Base-by-base conservation (phyloP, 169 alveolate species). In the Eimeria tenella region DNA sequence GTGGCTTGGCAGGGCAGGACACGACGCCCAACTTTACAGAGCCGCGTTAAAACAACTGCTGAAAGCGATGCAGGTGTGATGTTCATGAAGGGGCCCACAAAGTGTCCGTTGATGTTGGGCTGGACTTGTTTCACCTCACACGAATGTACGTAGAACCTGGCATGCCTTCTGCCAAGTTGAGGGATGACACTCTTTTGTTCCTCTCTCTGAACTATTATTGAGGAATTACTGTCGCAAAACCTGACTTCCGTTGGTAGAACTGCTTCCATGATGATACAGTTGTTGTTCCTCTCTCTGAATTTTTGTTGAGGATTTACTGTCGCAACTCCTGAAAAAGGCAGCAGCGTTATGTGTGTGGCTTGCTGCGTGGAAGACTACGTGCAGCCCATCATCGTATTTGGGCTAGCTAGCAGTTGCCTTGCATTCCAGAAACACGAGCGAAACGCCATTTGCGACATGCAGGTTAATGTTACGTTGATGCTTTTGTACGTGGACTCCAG, bases 41-140 rank as follows among this genome's bases (percentile, higher is more conserved):
- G 89, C 56, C 56, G 50, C 89, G 89, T 81, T 81, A 81, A 81
- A 81, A 81, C 89, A 81, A 58, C 89, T 81, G 89, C 89, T 81
- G 62, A 81, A 25, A 81, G 70, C 73, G 74, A 81, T 81, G n/a
- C 42, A 58, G 89, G 89, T 56, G n/a, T 81, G 70, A 21, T 81
- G 52, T 63, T 21, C 50, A 1, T 55, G 73, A 52, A 81, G 13
- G 73, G 15, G 73, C 56, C 10, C 21, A 53, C 23, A 6, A 23
- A 50, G 74, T n/a, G 25, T n/a, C 56, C 62, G 58, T 81, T 42
- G 55, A n/a, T 55, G 89, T 56, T 53, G 55, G 17, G 74, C 74
- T 81, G 31, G 56, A 58, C 63, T 53, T 53, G 21, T 15, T 53
- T 81, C 55, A 58, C 89, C 89, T 58, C n/a, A 81, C 74, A 81